Conservation (phyloP, 305 asterid genomes). For the Fraxinus sp. region DNA sequence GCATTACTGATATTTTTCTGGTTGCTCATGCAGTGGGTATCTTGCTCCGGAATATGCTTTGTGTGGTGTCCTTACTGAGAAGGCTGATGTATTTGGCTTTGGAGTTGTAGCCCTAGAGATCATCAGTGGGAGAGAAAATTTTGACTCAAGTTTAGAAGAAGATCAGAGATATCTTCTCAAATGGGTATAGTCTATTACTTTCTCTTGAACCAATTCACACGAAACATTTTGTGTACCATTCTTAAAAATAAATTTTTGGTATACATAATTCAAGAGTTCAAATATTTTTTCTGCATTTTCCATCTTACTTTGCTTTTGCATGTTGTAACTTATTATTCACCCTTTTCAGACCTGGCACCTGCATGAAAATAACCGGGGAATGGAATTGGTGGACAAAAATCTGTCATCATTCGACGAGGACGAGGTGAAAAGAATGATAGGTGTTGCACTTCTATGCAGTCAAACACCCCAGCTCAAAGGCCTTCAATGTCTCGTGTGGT, state of each 20-base stretch:
- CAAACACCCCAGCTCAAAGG: slow-evolving; percentile 35
- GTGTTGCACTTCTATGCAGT: slow-evolving; percentile 59
- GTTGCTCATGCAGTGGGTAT: no score
- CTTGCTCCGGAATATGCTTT: no score
- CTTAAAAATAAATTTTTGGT: not conserved
- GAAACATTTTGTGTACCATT: not conserved
- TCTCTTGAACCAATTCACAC: not conserved
- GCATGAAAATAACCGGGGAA: slow-evolving; percentile 40
- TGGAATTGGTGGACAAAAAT: slow-evolving; percentile 42
- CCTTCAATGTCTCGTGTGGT: not conserved
- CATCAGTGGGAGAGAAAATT: slow-evolving; percentile 43
- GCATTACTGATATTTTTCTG: no score
- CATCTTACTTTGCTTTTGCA: not conserved
- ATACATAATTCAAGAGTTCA: not conserved
- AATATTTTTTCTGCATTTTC: slow-evolving; percentile 11
- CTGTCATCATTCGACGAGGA: slow-evolving; percentile 30
- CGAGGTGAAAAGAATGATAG: slow-evolving; percentile 47
- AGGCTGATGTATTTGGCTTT: no score
- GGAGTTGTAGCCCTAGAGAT: no score
- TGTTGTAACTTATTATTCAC: not conserved
- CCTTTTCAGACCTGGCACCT: slow-evolving; percentile 55
- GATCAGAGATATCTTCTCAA: slow-evolving; percentile 50
- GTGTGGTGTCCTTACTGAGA: no score
- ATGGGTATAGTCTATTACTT: slow-evolving; percentile 35
- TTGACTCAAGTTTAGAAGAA: slow-evolving; percentile 39